Evolutionary conservation across 768 basidiomycete genomes (phyloP).

Genomic region (Rubroboletus pulcherrimus): DNA sequence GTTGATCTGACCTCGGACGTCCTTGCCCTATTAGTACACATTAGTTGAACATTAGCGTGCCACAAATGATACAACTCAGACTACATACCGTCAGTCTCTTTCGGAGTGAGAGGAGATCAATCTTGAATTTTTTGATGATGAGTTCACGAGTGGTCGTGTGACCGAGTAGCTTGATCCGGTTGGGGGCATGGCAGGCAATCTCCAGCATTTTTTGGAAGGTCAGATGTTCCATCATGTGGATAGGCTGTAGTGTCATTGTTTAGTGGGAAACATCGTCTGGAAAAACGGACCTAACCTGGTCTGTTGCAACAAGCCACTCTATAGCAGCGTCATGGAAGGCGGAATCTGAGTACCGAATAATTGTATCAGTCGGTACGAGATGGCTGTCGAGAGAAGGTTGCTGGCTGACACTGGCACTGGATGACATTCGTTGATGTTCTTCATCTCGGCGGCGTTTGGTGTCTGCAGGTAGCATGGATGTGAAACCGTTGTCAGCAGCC

Average conservation of each 20-base stretch:
- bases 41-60: no score
- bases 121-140: constrained; percentile 6
- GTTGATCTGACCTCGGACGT: constrained; percentile 13
- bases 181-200: not conserved
- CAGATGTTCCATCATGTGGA: not conserved
- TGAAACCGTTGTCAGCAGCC: not conserved
- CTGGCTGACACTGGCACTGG: not conserved
- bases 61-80: not conserved
- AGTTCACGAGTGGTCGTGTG: no score
- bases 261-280: not conserved
- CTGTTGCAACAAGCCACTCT: not conserved
- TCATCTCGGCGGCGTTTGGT: not conserved
- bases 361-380: not conserved
- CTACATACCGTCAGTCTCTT: not conserved
- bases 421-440: not conserved
- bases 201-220: not conserved
- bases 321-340: not conserved
- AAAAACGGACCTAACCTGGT: not conserved
- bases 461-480: not conserved
- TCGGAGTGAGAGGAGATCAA: not conserved
- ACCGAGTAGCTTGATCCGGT: not conserved
- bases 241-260: not conserved
- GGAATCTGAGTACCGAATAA: not conserved
- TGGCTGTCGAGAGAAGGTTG: not conserved
- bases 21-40: not conserved